Evolutionary conservation across 1,284 basidiomycete species (phyloP).

Genomic region (Microbotryomycetes sp.): DNA sequence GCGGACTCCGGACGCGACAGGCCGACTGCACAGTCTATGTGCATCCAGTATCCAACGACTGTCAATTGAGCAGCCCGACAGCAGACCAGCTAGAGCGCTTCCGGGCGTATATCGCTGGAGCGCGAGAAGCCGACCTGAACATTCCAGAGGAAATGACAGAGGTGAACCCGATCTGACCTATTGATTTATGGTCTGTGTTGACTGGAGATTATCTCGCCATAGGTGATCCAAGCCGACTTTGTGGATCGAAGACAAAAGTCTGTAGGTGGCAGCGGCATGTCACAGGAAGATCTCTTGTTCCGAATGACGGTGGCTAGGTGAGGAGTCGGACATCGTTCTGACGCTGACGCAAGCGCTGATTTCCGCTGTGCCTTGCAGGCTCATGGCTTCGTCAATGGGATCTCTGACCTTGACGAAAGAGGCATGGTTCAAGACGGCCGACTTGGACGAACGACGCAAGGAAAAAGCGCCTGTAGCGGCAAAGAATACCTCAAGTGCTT

Average conservation of each 20-base stretch:
- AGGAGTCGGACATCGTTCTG: not conserved
- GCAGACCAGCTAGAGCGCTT: conserved; percentile 22
- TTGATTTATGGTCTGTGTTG: no score
- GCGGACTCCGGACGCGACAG: conserved; percentile 9
- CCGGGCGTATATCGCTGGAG: conserved; percentile 22
- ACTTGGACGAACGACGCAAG: conserved; percentile 32
- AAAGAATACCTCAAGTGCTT: not conserved
- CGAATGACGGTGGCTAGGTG: conserved; percentile 33
- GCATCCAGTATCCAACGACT: conserved; percentile 1
- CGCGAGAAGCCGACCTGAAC: conserved; percentile 14
- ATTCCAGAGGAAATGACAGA: conserved; percentile 31
- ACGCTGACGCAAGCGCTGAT: conserved; percentile 1
- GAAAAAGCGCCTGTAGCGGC: conserved; percentile 1
- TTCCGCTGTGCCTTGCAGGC: conserved; percentile 32
- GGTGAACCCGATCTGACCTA: no score
- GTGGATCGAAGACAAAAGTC: conserved; percentile 51
- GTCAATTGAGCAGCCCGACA: not conserved
- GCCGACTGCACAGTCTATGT: conserved; percentile 35
- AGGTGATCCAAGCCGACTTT: conserved; percentile 69
- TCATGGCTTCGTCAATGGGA: conserved; percentile 43
- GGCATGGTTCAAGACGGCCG: conserved; percentile 40
- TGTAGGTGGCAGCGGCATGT: conserved; percentile 25
- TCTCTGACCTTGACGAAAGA: conserved; percentile 42
- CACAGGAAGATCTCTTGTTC: conserved; percentile 36
- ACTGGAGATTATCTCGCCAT: no score